These are phyloP conservation scores for Quercus berberidifolia DNA, from an alignment of 306 rosid genomes.

Conservation along the genomic window DNA sequence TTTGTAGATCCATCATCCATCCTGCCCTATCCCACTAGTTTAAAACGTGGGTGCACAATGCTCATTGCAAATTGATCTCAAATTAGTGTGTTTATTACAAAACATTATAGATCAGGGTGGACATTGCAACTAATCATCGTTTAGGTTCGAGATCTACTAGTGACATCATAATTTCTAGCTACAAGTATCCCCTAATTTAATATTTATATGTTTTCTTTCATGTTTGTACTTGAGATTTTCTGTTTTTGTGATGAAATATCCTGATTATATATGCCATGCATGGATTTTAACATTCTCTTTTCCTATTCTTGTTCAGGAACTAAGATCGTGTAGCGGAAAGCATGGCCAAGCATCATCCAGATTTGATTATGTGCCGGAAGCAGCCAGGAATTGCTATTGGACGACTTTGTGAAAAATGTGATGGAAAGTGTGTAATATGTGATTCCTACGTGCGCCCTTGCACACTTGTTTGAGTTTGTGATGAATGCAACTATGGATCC, in stretches of 20 bases:
- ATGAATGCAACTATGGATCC: slow-evolving; percentile 79
- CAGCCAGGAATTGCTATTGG: slow-evolving; percentile 88
- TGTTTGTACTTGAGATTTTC: too few relatives aligned
- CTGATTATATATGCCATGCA: background rate
- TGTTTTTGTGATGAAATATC: too few relatives aligned
- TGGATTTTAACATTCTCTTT: background rate
- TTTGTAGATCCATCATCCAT: too few relatives aligned
- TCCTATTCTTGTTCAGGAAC: background rate
- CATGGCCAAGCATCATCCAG: slow-evolving; percentile 90
- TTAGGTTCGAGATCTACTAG: background rate
- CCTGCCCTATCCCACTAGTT: too few relatives aligned
- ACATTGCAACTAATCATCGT: too few relatives aligned
- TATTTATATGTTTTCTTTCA: too few relatives aligned
- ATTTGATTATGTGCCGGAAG: slow-evolving; percentile 83
- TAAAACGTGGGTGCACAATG: too few relatives aligned
- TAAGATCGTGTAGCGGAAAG: slow-evolving; percentile 24
- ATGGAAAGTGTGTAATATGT: slow-evolving; percentile 82
- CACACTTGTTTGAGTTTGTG: slow-evolving; percentile 80
- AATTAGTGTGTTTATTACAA: too few relatives aligned
- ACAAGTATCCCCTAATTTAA: background rate
- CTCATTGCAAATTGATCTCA: too few relatives aligned
- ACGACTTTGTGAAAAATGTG: slow-evolving; percentile 78
- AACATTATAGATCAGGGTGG: too few relatives aligned
- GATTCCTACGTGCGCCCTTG: slow-evolving; percentile 91
- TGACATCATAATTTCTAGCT: background rate